Conservation (phyloP, 768 basidiomycete species). For the Auricularia sp. region DNA sequence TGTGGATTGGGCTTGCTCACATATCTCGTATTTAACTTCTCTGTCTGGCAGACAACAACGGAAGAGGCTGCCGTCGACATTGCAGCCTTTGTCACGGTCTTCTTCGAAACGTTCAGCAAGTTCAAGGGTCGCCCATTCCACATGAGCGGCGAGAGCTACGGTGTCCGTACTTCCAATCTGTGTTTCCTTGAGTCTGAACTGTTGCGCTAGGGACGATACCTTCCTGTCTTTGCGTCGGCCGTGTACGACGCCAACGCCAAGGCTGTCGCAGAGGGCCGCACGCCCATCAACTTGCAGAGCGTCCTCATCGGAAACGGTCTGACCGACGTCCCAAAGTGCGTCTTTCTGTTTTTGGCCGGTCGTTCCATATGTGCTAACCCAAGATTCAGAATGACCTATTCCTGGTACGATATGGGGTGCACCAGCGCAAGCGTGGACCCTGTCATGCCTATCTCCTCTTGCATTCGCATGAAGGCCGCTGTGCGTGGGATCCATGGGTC, state of each 20-base stretch:
- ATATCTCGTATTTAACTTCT: neutral
- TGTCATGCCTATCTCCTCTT: conserved; percentile 1
- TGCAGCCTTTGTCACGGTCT: conserved; percentile 27
- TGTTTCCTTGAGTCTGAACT: neutral
- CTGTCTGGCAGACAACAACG: conserved; percentile 9
- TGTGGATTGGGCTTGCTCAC: conserved; percentile 3
- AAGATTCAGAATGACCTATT: conserved; percentile 1
- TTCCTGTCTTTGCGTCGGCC: conserved; percentile 23
- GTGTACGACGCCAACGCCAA: conserved; percentile 25
- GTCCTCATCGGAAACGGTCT: conserved; percentile 45
- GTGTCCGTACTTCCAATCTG: neutral
- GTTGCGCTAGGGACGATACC: conserved; percentile 2
- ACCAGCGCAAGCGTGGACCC: conserved; percentile 7
- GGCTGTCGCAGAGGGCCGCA: conserved; percentile 26
- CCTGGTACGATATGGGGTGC: conserved; percentile 11
- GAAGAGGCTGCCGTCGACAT: conserved; percentile 29
- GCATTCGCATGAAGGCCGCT: neutral
- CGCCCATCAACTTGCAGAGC: conserved; percentile 47
- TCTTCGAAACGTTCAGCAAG: conserved; percentile 28
- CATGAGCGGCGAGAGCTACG: conserved; percentile 31
- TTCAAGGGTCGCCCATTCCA: conserved; percentile 26
- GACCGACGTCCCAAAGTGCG: conserved; percentile 9
- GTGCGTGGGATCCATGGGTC: neutral
- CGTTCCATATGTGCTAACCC: neutral
- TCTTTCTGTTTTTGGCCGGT: neutral